Evolutionary conservation across 345 rosid species (phyloP).

Genomic region (Brassica incana): DNA sequence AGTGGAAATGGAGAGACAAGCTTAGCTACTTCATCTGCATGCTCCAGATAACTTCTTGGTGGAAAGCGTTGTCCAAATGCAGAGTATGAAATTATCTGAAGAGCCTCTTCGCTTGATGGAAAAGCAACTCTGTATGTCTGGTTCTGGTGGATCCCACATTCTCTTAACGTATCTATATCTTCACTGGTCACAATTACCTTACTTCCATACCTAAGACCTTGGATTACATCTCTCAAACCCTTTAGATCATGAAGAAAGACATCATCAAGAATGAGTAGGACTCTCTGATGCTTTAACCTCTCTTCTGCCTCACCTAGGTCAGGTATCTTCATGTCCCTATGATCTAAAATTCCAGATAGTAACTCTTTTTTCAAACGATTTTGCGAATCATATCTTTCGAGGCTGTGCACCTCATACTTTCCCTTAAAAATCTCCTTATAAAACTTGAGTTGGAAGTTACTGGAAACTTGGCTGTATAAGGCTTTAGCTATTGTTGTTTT

Average conservation of each 20-base stretch:
- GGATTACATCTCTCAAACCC: neutral
- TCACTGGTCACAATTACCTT: constrained; percentile 4
- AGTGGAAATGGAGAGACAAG: constrained; percentile 1
- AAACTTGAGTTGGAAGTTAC: constrained; percentile 11
- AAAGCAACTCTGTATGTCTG: constrained; percentile 12
- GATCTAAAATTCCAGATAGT: neutral
- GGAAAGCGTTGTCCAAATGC: constrained; percentile 25
- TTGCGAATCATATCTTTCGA: neutral
- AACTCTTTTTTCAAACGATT: neutral
- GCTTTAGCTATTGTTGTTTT: constrained; percentile 27
- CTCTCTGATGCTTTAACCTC: constrained; percentile 16
- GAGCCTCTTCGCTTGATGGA: constrained; percentile 18
- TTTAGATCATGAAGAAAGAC: neutral
- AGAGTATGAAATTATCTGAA: constrained; percentile 8
- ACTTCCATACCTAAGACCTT: constrained; percentile 10
- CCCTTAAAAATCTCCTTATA: neutral
- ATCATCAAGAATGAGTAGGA: constrained; percentile 19
- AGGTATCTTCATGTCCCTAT: constrained; percentile 5
- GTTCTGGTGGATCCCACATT: neutral
- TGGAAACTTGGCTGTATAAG: neutral
- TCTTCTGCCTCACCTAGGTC: neutral
- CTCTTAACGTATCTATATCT: neutral
- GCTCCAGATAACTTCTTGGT: constrained; percentile 22
- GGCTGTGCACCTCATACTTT: neutral
- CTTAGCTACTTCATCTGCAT: neutral